phyloP scores from a whole-genome alignment of 306 rosid species.

The Ceratonia siliqua region DNA sequence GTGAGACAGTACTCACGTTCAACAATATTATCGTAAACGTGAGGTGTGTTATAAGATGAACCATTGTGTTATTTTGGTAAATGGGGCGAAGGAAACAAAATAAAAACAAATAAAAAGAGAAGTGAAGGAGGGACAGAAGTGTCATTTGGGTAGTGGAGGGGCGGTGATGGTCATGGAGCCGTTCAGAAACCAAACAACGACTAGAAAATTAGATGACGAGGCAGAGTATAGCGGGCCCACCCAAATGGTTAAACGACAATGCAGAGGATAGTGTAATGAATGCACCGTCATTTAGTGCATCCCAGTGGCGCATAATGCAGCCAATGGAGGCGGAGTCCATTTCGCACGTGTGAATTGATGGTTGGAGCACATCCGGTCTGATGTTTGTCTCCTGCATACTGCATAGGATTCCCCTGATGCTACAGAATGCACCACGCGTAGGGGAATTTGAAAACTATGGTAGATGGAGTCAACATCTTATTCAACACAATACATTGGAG shows the following conservation, averaged over 20 bases:
- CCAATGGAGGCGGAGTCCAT: conserved; percentile 19
- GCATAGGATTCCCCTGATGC: conserved; percentile 45
- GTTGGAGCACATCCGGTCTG: conserved; percentile 20
- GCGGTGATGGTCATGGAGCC: too few species aligned
- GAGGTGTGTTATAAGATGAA: too few species aligned
- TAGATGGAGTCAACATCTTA: conserved; percentile 38
- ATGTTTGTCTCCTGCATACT: not conserved
- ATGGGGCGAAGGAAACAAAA: not conserved
- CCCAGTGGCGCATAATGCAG: conserved; percentile 29
- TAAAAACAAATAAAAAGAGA: not conserved
- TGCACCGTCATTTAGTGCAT: conserved; percentile 48
- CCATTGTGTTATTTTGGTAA: too few species aligned
- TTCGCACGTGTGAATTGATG: conserved; percentile 40
- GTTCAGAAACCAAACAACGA: too few species aligned
- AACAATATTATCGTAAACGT: too few species aligned
- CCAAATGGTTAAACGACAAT: conserved; percentile 17
- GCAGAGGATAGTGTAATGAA: conserved; percentile 23
- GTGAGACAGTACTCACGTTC: too few species aligned
- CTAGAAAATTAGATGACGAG: too few species aligned
- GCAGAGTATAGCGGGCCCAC: conserved; percentile 20
- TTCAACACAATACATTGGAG: conserved; percentile 19
- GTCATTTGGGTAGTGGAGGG: not conserved
- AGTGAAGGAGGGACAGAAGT: not conserved
- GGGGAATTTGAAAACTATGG: not conserved
- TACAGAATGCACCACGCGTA: conserved; percentile 29